phyloP scores from a whole-genome alignment of 2,329 filamentous ascomycete species.

The Fusarium sp. region DNA sequence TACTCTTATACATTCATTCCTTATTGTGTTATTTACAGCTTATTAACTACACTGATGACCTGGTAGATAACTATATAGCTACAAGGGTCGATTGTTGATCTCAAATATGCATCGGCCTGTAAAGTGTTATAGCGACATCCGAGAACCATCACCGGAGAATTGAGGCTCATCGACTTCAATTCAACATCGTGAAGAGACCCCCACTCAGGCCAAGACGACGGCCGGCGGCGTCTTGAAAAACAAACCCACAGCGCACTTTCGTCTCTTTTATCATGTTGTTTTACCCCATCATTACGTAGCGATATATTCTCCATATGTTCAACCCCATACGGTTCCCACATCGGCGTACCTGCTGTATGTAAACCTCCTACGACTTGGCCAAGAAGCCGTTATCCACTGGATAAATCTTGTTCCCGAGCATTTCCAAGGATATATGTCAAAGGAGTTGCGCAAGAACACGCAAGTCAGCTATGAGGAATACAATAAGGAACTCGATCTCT shows the following conservation, averaged over 20 bases:
- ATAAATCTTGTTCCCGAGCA: background rate
- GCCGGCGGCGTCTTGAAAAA: background rate
- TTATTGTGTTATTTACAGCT: too few relatives aligned
- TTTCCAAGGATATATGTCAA: background rate
- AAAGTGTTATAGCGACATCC: background rate
- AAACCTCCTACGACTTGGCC: background rate
- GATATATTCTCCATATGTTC: constrained; percentile 2
- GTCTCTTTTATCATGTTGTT: constrained; percentile 27
- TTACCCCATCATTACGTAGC: constrained; percentile 40
- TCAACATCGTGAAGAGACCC: background rate
- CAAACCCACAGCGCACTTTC: constrained; percentile 11
- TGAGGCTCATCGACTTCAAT: background rate
- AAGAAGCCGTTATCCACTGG: background rate
- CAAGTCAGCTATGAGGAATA: too few relatives aligned
- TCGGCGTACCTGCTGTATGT: background rate
- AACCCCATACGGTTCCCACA: constrained; percentile 3
- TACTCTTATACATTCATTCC: too few relatives aligned
- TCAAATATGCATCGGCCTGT: background rate
- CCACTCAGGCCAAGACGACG: background rate
- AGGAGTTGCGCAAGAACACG: background rate
- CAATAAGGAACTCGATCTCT: background rate
- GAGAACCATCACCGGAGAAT: background rate
- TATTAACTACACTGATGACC: background rate
- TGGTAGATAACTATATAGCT: background rate
- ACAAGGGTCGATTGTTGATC: background rate